Base-by-base conservation (phyloP, 257 asterid genomes). In the Cruciata laevipes region DNA sequence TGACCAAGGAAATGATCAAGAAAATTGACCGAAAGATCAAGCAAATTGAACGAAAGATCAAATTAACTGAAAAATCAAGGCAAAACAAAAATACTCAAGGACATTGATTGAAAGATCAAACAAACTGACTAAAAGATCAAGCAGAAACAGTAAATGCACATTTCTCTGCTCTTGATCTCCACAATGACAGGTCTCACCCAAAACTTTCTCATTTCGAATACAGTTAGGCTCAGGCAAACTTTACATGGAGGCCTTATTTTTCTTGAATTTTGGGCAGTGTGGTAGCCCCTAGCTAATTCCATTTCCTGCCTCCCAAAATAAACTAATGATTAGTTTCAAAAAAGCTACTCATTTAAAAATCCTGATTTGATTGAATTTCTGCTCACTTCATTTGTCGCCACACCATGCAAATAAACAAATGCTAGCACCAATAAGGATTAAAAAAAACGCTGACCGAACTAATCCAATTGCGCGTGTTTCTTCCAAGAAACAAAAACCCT, bases 401-500 rank as follows among this genome's bases (percentile, higher is more conserved):
- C 71, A 61, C 65, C 72, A 33, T 32, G 63, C 72, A 69, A 55
- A 72, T 38, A 56, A 73, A 47, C 57, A 35, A 30, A 30, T 61
- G 0, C 23, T 20, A 30, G 11, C 21, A 31, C 17, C 51, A 59
- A 5, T 23, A 58, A 23, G 24, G 47, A 62, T 62, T 58, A 44
- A 20, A 75, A 75, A 75, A 61, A 68, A 69, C 3, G 63, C 61
- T 71, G 69, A 70, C 60, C 60, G 70, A 89, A 81, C 91, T 85
- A 87, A 87, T 89, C 89, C 95, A 83, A 81, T 83, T 74, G 83
- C 68, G 76, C 14, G 69, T 70, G 76, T 67, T 63, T 59, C 42
- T 32, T 68, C 73, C 71, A 33, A 74, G 68, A 60, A 30, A 60
- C 12, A 60, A 30, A 30, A 59, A 25, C 32, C 32, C 17, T 14